These are phyloP conservation scores for Aspergillus cavernicola DNA, from an alignment of 495 filamentous ascomycete genomes.

Conservation along the genomic window DNA sequence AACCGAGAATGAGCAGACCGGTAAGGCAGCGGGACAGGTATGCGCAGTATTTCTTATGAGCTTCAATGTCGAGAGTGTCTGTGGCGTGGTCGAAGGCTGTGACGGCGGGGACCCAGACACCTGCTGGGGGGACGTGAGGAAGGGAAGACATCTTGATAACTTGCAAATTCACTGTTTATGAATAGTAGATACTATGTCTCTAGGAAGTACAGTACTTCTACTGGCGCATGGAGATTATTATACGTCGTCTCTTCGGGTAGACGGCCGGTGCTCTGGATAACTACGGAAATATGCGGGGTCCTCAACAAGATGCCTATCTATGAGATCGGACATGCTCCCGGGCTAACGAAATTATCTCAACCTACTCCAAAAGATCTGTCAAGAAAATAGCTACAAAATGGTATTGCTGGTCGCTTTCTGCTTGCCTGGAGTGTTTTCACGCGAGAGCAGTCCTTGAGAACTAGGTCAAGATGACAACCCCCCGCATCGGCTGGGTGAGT, in stretches of 20 bases:
- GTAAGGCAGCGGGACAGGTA: conserved; percentile 53
- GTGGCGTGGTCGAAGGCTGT: conserved; percentile 52
- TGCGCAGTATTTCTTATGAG: conserved; percentile 49
- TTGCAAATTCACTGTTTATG: too few species aligned
- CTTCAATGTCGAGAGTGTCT: conserved; percentile 45
- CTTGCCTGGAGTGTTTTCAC: too few species aligned
- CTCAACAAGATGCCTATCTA: not conserved
- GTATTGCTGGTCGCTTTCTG: not conserved
- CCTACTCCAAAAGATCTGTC: not conserved
- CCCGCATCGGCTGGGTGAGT: conserved; percentile 2
- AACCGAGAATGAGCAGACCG: conserved; percentile 59
- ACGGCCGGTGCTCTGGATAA: not conserved
- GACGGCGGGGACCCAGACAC: conserved; percentile 37
- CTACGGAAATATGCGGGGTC: not conserved
- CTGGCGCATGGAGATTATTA: not conserved
- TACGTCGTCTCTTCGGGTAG: not conserved
- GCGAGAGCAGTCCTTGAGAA: too few species aligned
- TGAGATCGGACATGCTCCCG: not conserved
- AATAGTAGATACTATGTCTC: too few species aligned
- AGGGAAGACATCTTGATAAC: conserved; percentile 1
- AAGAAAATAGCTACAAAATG: not conserved
- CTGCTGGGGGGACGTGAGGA: conserved; percentile 20
- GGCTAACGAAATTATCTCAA: not conserved
- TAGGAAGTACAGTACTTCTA: too few species aligned
- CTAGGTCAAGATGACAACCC: not conserved